Evolutionary conservation across 345 rosid genomes (phyloP).

Genomic region (Populus davidiana): DNA sequence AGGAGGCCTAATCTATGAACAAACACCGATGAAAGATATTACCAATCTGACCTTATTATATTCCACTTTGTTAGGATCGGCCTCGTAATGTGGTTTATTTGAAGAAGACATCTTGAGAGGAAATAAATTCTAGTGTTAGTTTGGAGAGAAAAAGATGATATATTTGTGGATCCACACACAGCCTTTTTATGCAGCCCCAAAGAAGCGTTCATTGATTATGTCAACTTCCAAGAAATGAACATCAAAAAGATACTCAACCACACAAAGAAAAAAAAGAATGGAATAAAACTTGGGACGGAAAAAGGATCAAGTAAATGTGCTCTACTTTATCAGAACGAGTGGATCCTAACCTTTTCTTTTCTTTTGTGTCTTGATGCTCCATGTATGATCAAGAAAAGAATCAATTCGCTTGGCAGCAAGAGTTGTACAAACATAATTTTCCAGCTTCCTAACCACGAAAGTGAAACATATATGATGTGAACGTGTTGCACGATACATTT

Average conservation of each 20-base stretch:
- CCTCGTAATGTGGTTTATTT: background rate
- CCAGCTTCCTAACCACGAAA: background rate
- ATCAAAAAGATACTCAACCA: too few species aligned
- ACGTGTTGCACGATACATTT: too few species aligned
- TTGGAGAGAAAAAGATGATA: background rate
- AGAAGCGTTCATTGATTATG: background rate
- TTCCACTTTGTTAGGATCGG: fast-evolving
- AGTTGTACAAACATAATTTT: background rate
- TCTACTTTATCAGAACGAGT: background rate
- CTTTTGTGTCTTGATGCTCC: background rate
- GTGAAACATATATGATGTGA: background rate
- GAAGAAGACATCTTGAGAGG: background rate
- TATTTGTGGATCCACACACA: background rate
- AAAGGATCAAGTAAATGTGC: background rate
- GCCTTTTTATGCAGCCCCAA: background rate
- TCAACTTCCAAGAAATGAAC: too few species aligned
- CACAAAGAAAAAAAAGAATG: background rate
- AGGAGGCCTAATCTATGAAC: too few species aligned
- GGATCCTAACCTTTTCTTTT: background rate
- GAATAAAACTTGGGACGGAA: background rate
- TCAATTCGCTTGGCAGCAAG: background rate
- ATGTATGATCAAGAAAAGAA: background rate
- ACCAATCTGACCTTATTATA: background rate
- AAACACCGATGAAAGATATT: background rate
- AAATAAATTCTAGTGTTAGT: background rate